Evolutionary conservation across 192 early-diverging fungal species (phyloP), one percentile per base, ranked within the genome.

Genomic region (Gaertneriomyces sp.): DNA sequence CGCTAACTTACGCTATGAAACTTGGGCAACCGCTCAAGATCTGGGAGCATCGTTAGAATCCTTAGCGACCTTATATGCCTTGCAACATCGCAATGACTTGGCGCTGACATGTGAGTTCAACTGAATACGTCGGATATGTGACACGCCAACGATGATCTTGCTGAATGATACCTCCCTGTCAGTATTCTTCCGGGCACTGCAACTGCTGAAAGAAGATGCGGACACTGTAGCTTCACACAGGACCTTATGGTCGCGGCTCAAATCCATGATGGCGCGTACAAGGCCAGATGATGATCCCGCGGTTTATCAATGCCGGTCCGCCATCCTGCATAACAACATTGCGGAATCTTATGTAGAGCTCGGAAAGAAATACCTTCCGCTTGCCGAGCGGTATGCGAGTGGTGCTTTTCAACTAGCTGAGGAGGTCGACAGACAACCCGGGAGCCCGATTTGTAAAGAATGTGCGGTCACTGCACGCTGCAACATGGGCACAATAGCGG

Each of bases 281-380:
- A 33, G 25, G 25, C 25, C 25, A 33, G 25, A 2, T 33, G 25
- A 33, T 33, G 25, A 33, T 33, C 25, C 25, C 25, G 25, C 25
- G 25, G 25, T 33, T 33, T 33, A 33, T 33, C 25, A 33, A 19
- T 70, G 69, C 46, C 69, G 61, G 10, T 5, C 11, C 7, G 69
- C 69, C 42, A 70, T 63, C 52, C 12, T 70, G 16, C 10, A 41
- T 9, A 63, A 63, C 45, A 70, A 70, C 16, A 70, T 70, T 46
- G 60, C 69, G 8, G 69, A 70, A 42, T 14, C n/a, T 4, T 51
- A 51, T 7, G 40, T 61, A 6, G 14, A 5, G 14, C 43, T 63
- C 41, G 68, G 38, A 20, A 19, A 17, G 9, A n/a, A 6, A n/a
- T 19, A 38, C 53, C 10, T 39, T 16, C 50, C 42, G 2, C 38